Base-by-base conservation (phyloP, 129 eudicot genomes). In the Deinandra increscens region DNA sequence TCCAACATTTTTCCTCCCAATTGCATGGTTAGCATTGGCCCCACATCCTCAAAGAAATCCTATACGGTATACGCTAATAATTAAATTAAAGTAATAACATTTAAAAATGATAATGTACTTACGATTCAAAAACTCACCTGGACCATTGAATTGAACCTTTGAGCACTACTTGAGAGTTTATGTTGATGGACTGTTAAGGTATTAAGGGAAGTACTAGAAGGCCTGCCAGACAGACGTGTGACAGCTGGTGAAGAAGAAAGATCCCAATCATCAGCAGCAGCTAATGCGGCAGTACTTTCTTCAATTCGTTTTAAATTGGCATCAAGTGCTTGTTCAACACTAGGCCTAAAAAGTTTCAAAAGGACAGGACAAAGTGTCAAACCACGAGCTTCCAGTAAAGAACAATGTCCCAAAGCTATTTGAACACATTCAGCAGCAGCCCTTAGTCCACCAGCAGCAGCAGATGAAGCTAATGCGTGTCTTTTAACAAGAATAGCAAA, bases 371-470 rank as follows among this genome's bases (percentile, higher is more conserved):
- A 89, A 66, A 93, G 99, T 10, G 99, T 84, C 68, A 93, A 82
- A 23, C 99, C 99, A 58, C 95, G 95, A 64, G 84, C 85, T 72
- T 93, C 99, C 76, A 93, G 60, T 75, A 93, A 82, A 20, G 90
- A 83, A 80, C 99, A 93, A 78, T 93, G 99, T 51, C 99, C 99
- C 75, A 93, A 64, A 80, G 99, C 99, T 78, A 93, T 93, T 63
- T 93, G 99, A 61, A 87, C 99, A 62, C 99, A 93, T 80, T 93
- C 99, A 62, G 95, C 99, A 70, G 99, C 99, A 72, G 99, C 96
- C 74, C 99, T 81, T 74, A 93, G 72, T 46, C 99, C 99, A 26
- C 99, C 99, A 70, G 97, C 99, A 78, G 99, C 99, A 18, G 99
- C 97, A 54, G 99, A 93, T 48, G 99, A 93, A 72, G 99, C 93